Evolutionary conservation across 2,329 filamentous ascomycete genomes (phyloP), one percentile per base, ranked within the genome.

Genomic region (Purpureocillium lavendulum): DNA sequence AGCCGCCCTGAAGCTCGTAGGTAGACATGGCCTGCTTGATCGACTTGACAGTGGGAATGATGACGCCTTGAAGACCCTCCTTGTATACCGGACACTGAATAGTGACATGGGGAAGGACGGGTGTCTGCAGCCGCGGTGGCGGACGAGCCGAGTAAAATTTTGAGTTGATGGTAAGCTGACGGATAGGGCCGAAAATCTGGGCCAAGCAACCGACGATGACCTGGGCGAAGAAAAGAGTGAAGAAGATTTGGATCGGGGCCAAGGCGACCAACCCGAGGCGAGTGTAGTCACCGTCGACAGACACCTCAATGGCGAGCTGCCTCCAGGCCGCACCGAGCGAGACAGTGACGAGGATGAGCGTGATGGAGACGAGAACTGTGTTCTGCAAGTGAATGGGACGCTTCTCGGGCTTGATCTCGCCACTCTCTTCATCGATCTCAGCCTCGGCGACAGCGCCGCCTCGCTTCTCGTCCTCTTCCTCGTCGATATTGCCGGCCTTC

Each of bases 1-100:
- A 84, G n/a, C 83, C 83, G 46, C 83, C 83, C 53, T 87, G 82
- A 14, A 85, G 68, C 55, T 87, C 83, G 52, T 87, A 87, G 0
- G 80, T 85, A 26, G 80, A 82, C 55, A 87, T 86, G 45, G 82
- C 82, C 50, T 82, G 74, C 63, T 87, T 87, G 61, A 89, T 73
- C 2, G 84, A 88, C 52, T 78, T 79, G 51, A 89, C 76, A 0
- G 85, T 90, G 7, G 85, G 85, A 15, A 71, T 74, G 52, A 89
- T 88, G 59, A 94, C 87, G 45, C 70, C 77, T 29, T 66, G 65
- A 3, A 94, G 70, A 47, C 86, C 85, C 58, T 94, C 87, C 59
- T 90, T 92, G 67, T 92, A 94, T 0, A 94, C 84, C 4, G 87
- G 87, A 58, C 85, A 89, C 55, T 94, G 87, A 32, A 94, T 84